phyloP scores from a whole-genome alignment of 2,329 filamentous ascomycete genomes.

The Colletotrichum echinochloae region DNA sequence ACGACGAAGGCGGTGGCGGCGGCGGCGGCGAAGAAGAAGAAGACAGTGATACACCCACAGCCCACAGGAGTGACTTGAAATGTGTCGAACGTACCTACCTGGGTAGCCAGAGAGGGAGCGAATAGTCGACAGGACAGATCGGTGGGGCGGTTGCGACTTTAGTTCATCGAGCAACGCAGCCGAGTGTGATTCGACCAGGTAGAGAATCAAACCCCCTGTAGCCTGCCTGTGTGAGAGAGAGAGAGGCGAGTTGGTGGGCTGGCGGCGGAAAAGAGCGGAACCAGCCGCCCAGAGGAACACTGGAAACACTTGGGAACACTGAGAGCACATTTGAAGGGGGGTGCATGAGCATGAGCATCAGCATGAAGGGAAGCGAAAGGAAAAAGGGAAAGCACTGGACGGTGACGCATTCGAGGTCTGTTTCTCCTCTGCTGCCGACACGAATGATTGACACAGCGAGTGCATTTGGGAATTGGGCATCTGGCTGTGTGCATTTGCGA shows the following conservation, averaged over 20 bases:
- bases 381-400: not conserved
- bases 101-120: no score
- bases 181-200: conserved; percentile 33
- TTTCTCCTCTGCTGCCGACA: not conserved
- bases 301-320: not conserved
- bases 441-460: not conserved
- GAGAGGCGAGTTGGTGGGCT: conserved; percentile 20
- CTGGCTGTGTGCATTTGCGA: not conserved
- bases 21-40: no score
- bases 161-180: conserved; percentile 31
- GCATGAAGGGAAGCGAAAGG: not conserved
- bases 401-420: conserved; percentile 9
- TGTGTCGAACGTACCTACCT: no score
- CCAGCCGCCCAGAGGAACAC: conserved; percentile 6
- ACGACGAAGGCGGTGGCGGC: not conserved
- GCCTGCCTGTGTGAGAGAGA: not conserved
- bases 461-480: not conserved
- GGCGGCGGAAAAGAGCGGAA: conserved; percentile 24
- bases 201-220: conserved; percentile 23
- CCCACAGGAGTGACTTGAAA: conserved; percentile 1
- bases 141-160: conserved; percentile 28
- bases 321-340: not conserved
- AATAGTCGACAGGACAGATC: conserved; percentile 16
- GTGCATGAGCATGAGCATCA: not conserved
- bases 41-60: no score